Conservation (phyloP, 163 green algal species). For the Scenedesmus sp. region DNA sequence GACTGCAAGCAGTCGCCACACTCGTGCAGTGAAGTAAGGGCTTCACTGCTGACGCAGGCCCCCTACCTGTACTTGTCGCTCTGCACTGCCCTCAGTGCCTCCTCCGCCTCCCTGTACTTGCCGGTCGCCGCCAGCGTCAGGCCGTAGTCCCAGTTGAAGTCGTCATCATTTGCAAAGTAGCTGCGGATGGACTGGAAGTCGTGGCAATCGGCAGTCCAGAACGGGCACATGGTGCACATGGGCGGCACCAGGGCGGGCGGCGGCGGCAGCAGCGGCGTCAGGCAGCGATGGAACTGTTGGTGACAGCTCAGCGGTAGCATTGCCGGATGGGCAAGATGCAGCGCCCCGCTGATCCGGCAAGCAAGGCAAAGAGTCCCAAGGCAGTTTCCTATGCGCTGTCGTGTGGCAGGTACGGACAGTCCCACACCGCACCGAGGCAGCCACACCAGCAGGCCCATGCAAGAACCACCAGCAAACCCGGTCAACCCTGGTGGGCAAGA, state of each 20-base stretch:
- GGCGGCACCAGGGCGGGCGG: neutral
- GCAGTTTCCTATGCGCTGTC: no score
- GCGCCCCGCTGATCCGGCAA: no score
- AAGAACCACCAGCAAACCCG: constrained; percentile 86
- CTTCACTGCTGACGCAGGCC: neutral
- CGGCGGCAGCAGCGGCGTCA: no score
- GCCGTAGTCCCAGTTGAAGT: constrained; percentile 91
- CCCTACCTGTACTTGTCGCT: constrained; percentile 67
- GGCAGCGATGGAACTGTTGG: no score
- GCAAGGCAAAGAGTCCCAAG: no score
- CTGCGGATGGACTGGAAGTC: constrained; percentile 75
- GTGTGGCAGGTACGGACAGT: no score
- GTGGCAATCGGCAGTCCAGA: no score
- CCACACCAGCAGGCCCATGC: constrained; percentile 25
- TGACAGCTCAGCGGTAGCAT: no score
- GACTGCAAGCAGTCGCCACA: no score
- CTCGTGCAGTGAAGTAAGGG: neutral
- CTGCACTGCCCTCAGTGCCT: constrained; percentile 67
- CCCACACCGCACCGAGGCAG: neutral
- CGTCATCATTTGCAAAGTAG: constrained; percentile 85
- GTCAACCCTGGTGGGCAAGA: constrained; percentile 85
- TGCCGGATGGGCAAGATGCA: no score
- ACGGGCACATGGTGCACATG: no score
- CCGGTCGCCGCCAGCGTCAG: constrained; percentile 77
- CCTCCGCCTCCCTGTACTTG: constrained; percentile 84